These are phyloP conservation scores for Eimeria sp. DNA, from an alignment of 169 alveolate species.

Conservation along the genomic window DNA sequence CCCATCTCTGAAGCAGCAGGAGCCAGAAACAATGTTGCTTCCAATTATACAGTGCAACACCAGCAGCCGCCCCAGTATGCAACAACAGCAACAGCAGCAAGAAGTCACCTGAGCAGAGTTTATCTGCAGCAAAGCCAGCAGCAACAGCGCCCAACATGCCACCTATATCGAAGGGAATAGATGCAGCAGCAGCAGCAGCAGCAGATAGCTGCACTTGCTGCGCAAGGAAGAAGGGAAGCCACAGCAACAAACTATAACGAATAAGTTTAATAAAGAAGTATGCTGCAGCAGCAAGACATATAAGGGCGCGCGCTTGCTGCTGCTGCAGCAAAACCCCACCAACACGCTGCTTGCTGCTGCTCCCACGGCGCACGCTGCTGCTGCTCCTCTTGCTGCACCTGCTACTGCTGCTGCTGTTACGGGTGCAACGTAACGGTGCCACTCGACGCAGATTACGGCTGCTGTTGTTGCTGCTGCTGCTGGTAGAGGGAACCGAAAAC, in stretches of 20 bases:
- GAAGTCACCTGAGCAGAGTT: constrained; percentile 9
- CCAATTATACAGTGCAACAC: background rate
- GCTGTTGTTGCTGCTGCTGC: constrained; percentile 82
- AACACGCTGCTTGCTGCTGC: constrained; percentile 35
- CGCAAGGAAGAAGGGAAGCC: constrained; percentile 87
- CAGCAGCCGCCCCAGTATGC: background rate
- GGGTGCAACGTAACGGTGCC: background rate
- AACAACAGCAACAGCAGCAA: background rate
- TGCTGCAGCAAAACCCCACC: constrained; percentile 36
- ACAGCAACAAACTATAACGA: constrained; percentile 85
- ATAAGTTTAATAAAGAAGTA: constrained; percentile 84
- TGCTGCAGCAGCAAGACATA: constrained; percentile 13
- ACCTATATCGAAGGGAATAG: constrained; percentile 86
- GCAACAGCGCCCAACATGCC: constrained; percentile 87
- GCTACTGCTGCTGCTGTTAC: constrained; percentile 20
- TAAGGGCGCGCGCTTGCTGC: constrained; percentile 39
- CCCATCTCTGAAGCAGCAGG: constrained; percentile 78
- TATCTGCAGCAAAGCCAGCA: constrained; percentile 83
- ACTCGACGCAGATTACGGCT: background rate
- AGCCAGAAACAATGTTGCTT: constrained; percentile 77
- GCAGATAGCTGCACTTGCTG: constrained; percentile 38
- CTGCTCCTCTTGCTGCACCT: background rate
- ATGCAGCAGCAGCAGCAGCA: constrained; percentile 85
- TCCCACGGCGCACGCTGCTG: constrained; percentile 34
- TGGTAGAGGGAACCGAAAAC: background rate